Evolutionary conservation across 352 stramenopile genomes (phyloP).

Genomic region (Albugo laibachii): DNA sequence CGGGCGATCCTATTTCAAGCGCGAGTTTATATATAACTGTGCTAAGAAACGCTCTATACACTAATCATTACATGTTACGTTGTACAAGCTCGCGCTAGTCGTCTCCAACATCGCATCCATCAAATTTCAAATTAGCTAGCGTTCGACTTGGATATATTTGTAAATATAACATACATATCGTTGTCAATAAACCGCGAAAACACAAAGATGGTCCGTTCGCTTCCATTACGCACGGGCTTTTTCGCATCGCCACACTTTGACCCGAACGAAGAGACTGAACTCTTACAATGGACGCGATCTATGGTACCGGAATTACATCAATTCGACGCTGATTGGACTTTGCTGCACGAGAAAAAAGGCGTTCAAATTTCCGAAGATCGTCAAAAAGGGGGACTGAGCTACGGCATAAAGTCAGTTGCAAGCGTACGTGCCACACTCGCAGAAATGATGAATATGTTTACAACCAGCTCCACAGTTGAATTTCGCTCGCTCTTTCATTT

Average conservation of each 20-base stretch:
- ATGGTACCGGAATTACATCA: conserved; percentile 47
- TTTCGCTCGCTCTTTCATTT: conserved; percentile 57
- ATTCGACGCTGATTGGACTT: conserved; percentile 56
- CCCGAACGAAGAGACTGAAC: conserved; percentile 35
- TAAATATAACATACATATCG: too few relatives aligned
- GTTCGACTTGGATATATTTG: too few relatives aligned
- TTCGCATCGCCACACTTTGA: conserved; percentile 43
- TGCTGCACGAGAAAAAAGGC: conserved; percentile 47
- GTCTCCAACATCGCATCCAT: too few relatives aligned
- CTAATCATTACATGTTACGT: too few relatives aligned
- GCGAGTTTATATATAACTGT: too few relatives aligned
- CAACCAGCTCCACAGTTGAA: conserved; percentile 25
- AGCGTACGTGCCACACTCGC: conserved; percentile 37
- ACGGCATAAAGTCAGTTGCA: conserved; percentile 43
- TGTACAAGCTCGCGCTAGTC: too few relatives aligned
- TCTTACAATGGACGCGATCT: conserved; percentile 51
- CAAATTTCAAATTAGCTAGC: too few relatives aligned
- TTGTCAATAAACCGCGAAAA: too few relatives aligned
- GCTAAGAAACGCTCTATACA: too few relatives aligned
- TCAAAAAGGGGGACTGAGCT: conserved; percentile 61
- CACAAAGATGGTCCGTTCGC: conserved; percentile 39
- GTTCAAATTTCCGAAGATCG: conserved; percentile 53
- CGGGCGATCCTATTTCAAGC: too few relatives aligned
- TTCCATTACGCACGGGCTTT: conserved; percentile 59
- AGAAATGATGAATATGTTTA: conserved; percentile 67